Base-by-base conservation (phyloP, 352 stramenopile species). In the Globisporangium ultimum region DNA sequence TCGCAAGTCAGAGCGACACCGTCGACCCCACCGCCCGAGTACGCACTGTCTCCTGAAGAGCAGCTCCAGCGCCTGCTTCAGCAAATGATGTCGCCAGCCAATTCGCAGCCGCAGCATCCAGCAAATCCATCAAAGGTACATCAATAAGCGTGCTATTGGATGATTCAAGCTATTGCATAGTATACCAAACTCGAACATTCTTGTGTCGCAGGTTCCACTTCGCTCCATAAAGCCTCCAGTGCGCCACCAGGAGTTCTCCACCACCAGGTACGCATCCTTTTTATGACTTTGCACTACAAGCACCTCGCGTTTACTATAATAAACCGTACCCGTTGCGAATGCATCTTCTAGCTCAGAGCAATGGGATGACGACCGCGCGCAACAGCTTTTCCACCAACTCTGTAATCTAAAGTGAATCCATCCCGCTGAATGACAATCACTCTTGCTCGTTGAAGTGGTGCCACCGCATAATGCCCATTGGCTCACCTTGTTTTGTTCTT, bases 351-450 rank as follows among this genome's bases (percentile, higher is more conserved):
- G 24, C 32, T 13, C 28, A 1, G 4, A 42, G 6, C 64, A 83
- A 32, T 87, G 78, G 67, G 77, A 88, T 22, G 82, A 91, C 52
- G 63, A 79, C 20, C 76, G 77, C 8, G 68, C 82, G 9, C 68
- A 72, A 12, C 67, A 89, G 28, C 69, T 91, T 8, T 91, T 91
- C 67, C 55, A 76, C 48, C 79, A 91, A 67, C 76, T 91, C 45
- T 84, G 70, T 50, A 67, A 58, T 2, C 63, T 87, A 14, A 60
- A 59, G 18, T 55, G 36, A 61, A 36, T 36, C 28, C 28, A 36
- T 10, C 24, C 2, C 24, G 5, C 24, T 32, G 24, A 32, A 32
- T 32, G 24, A 48, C 50, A 47, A 40, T 58, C 52, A 58, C 36
- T 58, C 53, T 21, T 49, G 40, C 24, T 43, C 52, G 43, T 61